Conservation (phyloP, 352 stramenopile species). For the Salisapilia sapeloensis region DNA sequence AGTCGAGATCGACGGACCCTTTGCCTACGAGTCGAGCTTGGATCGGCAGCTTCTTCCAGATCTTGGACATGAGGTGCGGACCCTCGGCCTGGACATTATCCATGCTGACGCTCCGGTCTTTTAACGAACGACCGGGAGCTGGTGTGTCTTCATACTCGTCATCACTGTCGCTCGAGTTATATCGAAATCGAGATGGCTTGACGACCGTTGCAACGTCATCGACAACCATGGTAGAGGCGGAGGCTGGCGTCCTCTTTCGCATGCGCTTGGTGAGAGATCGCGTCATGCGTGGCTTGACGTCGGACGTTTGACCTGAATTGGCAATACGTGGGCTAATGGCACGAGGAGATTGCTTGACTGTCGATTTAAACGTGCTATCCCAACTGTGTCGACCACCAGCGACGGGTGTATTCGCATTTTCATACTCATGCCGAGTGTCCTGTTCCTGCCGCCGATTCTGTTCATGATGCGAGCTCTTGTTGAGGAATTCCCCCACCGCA, state of each 20-base stretch:
- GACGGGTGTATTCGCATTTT: too few relatives aligned
- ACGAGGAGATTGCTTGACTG: too few relatives aligned
- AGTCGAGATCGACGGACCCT: slow-evolving; percentile 28
- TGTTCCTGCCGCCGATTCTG: too few relatives aligned
- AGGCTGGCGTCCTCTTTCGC: slow-evolving; percentile 8
- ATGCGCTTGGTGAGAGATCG: slow-evolving; percentile 7
- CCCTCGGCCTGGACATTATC: slow-evolving; percentile 61
- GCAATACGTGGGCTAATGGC: too few relatives aligned
- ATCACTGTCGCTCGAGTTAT: slow-evolving; percentile 46
- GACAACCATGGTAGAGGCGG: slow-evolving; percentile 14
- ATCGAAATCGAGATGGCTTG: slow-evolving; percentile 24
- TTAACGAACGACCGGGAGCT: slow-evolving; percentile 31
- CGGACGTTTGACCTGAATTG: too few relatives aligned
- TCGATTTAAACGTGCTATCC: too few relatives aligned
- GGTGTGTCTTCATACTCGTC: slow-evolving; percentile 34
- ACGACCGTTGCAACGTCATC: slow-evolving; percentile 29
- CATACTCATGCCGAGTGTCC: too few relatives aligned
- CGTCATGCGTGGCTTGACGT: too few relatives aligned
- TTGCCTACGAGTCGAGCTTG: slow-evolving; percentile 21
- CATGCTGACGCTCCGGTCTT: slow-evolving; percentile 49
- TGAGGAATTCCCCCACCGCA: too few relatives aligned
- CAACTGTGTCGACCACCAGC: too few relatives aligned
- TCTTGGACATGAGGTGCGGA: slow-evolving; percentile 58
- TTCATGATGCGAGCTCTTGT: too few relatives aligned
- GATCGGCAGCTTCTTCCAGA: slow-evolving; percentile 64